A percentile compares a stretch with the other conserved stretches of the same genome.
phyloP scores from a whole-genome alignment of 1,139 yeast species.

The Saccharomyces uvarum region DNA sequence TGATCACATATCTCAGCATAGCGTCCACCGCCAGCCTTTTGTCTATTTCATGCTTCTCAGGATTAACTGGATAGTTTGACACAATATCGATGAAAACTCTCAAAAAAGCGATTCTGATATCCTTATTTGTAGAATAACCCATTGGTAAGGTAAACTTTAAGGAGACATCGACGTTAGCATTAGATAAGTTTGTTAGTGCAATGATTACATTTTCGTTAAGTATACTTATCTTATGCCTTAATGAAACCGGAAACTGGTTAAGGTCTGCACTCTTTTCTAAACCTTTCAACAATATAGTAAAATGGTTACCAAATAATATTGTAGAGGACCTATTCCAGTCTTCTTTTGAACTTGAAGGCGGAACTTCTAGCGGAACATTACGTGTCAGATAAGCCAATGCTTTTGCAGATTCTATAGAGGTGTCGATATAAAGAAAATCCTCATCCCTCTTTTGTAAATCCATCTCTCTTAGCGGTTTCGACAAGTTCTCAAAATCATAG shows the following conservation, averaged over 20 bases:
- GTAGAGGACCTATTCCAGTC: constrained; percentile 54
- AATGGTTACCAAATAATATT: constrained; percentile 63
- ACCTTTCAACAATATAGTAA: constrained; percentile 61
- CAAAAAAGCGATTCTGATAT: constrained; percentile 62
- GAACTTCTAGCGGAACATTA: constrained; percentile 52
- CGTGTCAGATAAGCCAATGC: constrained; percentile 50
- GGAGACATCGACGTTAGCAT: constrained; percentile 74
- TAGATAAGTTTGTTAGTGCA: constrained; percentile 60
- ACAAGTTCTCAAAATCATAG: constrained; percentile 30
- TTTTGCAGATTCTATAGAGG: constrained; percentile 57
- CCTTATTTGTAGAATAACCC: constrained; percentile 63
- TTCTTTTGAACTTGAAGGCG: constrained; percentile 49
- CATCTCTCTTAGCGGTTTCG: constrained; percentile 29
- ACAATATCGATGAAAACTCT: constrained; percentile 69
- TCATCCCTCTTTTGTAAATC: constrained; percentile 37
- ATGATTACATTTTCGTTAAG: constrained; percentile 61
- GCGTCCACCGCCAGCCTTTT: constrained; percentile 28
- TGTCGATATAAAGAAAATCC: constrained; percentile 51
- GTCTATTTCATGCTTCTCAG: constrained; percentile 27
- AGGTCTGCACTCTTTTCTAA: constrained; percentile 49
- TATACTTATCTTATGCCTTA: constrained; percentile 46
- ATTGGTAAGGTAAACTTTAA: constrained; percentile 67
- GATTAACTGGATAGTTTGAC: constrained; percentile 33
- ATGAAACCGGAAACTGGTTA: constrained; percentile 31
- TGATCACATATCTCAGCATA: constrained; percentile 15